Evolutionary conservation across 257 asterid species (phyloP).

Genomic region (Nyctanthes arbortristis): DNA sequence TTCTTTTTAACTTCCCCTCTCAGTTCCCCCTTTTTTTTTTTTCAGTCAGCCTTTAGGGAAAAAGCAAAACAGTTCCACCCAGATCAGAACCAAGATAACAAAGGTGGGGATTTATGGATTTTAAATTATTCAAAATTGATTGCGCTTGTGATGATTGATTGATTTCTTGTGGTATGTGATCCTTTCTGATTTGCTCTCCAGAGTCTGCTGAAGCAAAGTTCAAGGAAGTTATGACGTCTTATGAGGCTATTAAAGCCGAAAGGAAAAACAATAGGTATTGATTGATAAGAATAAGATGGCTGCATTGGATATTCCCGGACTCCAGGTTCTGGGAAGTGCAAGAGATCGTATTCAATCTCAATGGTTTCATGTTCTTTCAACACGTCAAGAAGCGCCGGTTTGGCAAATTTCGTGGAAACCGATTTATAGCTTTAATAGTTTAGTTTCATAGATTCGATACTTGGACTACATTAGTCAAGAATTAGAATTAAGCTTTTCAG

Average conservation of each 20-base stretch:
- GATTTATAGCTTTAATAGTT: too few relatives aligned
- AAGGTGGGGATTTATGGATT: slow-evolving; percentile 43
- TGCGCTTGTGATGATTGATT: slow-evolving; percentile 7
- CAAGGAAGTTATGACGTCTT: slow-evolving; percentile 70
- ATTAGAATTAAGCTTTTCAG: too few relatives aligned
- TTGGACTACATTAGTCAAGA: too few relatives aligned
- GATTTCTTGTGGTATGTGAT: slow-evolving; percentile 4
- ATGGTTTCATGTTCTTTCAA: neutral
- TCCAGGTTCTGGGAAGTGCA: neutral
- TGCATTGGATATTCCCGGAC: too few relatives aligned
- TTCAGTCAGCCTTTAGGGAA: slow-evolving; percentile 85
- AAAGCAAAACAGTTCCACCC: slow-evolving; percentile 92
- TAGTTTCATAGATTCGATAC: too few relatives aligned
- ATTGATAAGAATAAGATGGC: too few relatives aligned
- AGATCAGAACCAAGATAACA: slow-evolving; percentile 84
- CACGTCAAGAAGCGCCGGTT: too few relatives aligned
- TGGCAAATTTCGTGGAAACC: too few relatives aligned
- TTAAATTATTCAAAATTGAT: slow-evolving; percentile 2
- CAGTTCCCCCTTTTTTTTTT: slow-evolving; percentile 10
- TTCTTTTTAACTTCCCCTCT: neutral
- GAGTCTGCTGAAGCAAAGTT: slow-evolving; percentile 82
- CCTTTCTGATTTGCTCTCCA: slow-evolving; percentile 30
- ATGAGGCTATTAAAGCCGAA: slow-evolving; percentile 56
- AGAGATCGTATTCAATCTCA: neutral
- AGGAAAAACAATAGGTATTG: slow-evolving; percentile 45